phyloP scores from a whole-genome alignment of 2,329 filamentous ascomycete genomes.

The Fusarium graminum region DNA sequence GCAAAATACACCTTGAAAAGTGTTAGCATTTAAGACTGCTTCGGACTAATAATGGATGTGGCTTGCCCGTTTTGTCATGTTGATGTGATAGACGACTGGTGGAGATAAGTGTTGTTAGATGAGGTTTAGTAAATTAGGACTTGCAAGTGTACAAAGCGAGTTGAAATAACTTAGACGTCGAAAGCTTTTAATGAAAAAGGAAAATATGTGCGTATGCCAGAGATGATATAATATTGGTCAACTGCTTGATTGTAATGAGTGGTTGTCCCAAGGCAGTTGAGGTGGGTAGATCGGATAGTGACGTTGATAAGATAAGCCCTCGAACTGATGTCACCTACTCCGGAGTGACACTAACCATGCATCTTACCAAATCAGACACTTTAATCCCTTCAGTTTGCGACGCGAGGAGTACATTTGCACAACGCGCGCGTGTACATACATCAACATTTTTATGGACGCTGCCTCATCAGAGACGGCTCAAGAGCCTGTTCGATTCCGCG shows the following conservation, averaged over 20 bases:
- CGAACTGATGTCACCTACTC: conserved; percentile 34
- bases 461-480: conserved; percentile 18
- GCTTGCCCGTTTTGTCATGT: conserved; percentile 55
- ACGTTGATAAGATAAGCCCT: conserved; percentile 38
- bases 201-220: neutral
- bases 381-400: conserved; percentile 14
- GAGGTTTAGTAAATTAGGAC: neutral
- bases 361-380: conserved; percentile 10
- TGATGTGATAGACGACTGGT: neutral
- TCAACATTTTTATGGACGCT: conserved; percentile 35
- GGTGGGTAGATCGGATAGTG: neutral
- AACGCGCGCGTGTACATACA: neutral
- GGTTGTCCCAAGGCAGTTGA: conserved; percentile 5
- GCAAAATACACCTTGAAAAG: conserved; percentile 69
- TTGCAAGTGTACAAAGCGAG: neutral
- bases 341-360: conserved; percentile 1
- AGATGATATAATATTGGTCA: conserved; percentile 22
- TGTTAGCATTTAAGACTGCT: conserved; percentile 11
- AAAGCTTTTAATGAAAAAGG: neutral
- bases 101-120: neutral
- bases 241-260: neutral
- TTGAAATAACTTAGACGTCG: neutral
- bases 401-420: conserved; percentile 5
- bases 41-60: neutral
- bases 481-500: conserved; percentile 65